Evolutionary conservation across 179 eudicot species (phyloP).

Genomic region (Corrigiola litoralis): DNA sequence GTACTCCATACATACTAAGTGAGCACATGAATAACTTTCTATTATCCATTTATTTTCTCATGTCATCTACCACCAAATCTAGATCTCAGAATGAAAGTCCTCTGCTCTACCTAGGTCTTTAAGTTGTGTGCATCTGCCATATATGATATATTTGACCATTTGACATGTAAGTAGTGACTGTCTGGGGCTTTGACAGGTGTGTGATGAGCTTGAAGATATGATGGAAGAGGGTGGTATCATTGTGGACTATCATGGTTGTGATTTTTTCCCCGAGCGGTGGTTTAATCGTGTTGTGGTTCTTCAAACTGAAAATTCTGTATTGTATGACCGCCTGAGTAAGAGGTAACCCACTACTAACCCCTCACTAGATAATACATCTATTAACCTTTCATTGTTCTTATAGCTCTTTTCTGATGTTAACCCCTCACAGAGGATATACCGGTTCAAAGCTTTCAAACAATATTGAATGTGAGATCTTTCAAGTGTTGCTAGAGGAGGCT

Average conservation of each 20-base stretch:
- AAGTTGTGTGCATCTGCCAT: no score
- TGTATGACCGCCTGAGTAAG: constrained; percentile 72
- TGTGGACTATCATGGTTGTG: constrained; percentile 88
- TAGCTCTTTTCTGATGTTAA: not conserved
- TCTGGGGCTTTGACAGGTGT: constrained; percentile 43
- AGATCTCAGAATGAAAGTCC: no score
- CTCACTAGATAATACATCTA: not conserved
- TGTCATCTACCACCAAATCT: no score
- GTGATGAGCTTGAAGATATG: constrained; percentile 83
- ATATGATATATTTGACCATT: no score
- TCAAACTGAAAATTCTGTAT: constrained; percentile 69
- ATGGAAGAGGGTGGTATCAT: constrained; percentile 82
- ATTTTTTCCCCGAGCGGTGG: constrained; percentile 93
- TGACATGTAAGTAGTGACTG: not conserved
- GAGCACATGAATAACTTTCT: no score
- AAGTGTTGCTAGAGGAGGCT: constrained; percentile 76
- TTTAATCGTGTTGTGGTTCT: constrained; percentile 81
- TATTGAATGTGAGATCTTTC: constrained; percentile 82
- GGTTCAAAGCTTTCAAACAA: constrained; percentile 74
- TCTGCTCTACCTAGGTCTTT: no score
- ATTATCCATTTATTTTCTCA: no score
- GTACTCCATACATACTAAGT: no score
- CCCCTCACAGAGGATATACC: constrained; percentile 54
- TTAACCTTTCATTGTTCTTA: not conserved
- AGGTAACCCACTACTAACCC: constrained; percentile 32